Conservation (phyloP, 345 rosid species). For the Acer campestre region DNA sequence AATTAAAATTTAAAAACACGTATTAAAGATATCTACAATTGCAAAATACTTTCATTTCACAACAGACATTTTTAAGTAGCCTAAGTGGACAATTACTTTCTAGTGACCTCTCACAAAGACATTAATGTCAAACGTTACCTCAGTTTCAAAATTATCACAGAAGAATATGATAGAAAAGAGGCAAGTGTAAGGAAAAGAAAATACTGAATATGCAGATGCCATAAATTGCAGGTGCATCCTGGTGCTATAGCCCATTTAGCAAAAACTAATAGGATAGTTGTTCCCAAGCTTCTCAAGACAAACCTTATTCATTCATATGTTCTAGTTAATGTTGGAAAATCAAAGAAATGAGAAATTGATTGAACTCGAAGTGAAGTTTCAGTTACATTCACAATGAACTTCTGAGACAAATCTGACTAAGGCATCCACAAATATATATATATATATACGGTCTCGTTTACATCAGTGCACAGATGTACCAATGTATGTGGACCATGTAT, state of each 20-base stretch:
- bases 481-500: no score
- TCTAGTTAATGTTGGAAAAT: neutral
- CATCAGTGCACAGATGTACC: no score
- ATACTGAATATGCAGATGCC: neutral
- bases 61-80: neutral
- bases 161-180: neutral
- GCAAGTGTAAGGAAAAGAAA: neutral
- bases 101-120: neutral
- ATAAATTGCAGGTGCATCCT: neutral
- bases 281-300: neutral
- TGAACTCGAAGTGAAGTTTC: neutral
- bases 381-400: neutral
- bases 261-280: neutral
- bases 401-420: no score
- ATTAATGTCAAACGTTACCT: neutral
- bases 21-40: neutral
- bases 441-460: neutral
- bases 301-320: neutral
- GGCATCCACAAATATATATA: neutral
- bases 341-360: slow-evolving; percentile 1
- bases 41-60: neutral
- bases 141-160: neutral
- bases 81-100: neutral
- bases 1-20: neutral
- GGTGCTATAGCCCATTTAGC: neutral